Evolutionary conservation across 352 stramenopile genomes (phyloP).

Genomic region (Globisporangium paroecandrum): DNA sequence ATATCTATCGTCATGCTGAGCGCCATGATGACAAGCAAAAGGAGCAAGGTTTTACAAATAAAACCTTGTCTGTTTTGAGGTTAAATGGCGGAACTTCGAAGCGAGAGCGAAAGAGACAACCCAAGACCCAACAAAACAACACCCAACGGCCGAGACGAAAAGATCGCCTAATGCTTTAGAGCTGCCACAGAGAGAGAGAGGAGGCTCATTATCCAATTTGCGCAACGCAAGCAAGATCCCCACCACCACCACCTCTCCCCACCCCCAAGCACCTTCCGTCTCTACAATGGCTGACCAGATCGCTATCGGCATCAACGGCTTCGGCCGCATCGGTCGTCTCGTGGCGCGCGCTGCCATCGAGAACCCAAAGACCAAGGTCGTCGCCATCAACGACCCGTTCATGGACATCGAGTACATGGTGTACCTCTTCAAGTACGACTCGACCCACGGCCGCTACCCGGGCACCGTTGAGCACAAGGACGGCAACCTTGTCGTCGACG

Average conservation of each 20-base stretch:
- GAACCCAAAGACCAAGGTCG: slow-evolving; percentile 49
- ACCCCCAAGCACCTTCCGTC: neutral
- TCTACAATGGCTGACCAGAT: slow-evolving; percentile 35
- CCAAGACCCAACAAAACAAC: slow-evolving; percentile 1
- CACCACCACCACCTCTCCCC: slow-evolving; percentile 1
- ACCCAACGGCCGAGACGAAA: neutral
- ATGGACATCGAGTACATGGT: slow-evolving; percentile 66
- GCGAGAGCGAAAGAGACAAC: neutral
- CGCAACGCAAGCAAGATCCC: slow-evolving; percentile 17
- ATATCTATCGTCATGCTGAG: neutral
- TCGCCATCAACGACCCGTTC: slow-evolving; percentile 60
- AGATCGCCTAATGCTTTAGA: neutral
- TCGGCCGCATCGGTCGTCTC: slow-evolving; percentile 55
- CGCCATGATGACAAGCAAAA: neutral
- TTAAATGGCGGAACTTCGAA: neutral
- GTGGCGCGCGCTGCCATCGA: slow-evolving; percentile 40
- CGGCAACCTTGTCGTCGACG: slow-evolving; percentile 67
- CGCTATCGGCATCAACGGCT: slow-evolving; percentile 54
- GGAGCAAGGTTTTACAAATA: neutral
- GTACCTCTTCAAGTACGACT: slow-evolving; percentile 98
- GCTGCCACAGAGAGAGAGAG: neutral
- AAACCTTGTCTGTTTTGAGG: neutral
- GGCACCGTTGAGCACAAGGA: slow-evolving; percentile 87
- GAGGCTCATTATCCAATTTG: slow-evolving; percentile 34
- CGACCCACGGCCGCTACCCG: slow-evolving; percentile 90